These are phyloP conservation scores for Didymella glomerata DNA, from an alignment of 2,329 filamentous ascomycete genomes.

Conservation along the genomic window DNA sequence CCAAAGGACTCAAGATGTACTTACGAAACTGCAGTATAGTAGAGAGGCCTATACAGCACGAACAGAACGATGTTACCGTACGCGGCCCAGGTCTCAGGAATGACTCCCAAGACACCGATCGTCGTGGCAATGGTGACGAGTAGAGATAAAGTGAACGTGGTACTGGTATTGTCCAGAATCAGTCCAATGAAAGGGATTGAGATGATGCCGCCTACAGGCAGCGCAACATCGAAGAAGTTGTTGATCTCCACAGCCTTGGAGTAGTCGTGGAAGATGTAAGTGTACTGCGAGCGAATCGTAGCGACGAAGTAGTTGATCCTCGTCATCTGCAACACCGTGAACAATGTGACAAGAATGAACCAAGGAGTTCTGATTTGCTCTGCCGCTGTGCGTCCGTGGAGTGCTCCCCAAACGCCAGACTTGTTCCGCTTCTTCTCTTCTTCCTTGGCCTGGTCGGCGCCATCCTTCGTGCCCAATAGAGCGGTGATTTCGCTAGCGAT, in stretches of 20 bases:
- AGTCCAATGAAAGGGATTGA: slow-evolving; percentile 86
- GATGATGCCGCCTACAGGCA: slow-evolving; percentile 84
- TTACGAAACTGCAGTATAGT: slow-evolving; percentile 85
- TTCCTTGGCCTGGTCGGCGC: slow-evolving; percentile 67
- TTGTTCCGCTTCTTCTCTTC: slow-evolving; percentile 75
- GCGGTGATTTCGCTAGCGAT: slow-evolving; percentile 76
- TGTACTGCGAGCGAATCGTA: slow-evolving; percentile 84
- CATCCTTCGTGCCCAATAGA: slow-evolving; percentile 72
- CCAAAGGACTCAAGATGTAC: slow-evolving; percentile 24
- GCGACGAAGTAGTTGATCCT: slow-evolving; percentile 94
- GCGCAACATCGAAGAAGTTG: slow-evolving; percentile 83
- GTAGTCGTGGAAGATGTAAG: slow-evolving; percentile 72
- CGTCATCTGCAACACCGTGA: slow-evolving; percentile 74
- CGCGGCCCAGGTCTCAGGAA: slow-evolving; percentile 74
- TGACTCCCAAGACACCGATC: slow-evolving; percentile 79
- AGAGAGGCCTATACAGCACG: slow-evolving; percentile 85
- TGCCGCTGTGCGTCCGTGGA: slow-evolving; percentile 75
- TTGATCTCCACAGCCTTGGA: slow-evolving; percentile 74
- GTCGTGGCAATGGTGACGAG: slow-evolving; percentile 76
- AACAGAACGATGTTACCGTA: slow-evolving; percentile 82
- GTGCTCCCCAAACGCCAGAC: slow-evolving; percentile 84
- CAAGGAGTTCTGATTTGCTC: slow-evolving; percentile 81
- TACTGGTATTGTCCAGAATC: slow-evolving; percentile 79
- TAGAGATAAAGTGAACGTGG: slow-evolving; percentile 72
- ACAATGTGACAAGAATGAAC: slow-evolving; percentile 85